Base-by-base conservation (phyloP, 352 stramenopile species). In the Stephanocyclus meneghinianus region DNA sequence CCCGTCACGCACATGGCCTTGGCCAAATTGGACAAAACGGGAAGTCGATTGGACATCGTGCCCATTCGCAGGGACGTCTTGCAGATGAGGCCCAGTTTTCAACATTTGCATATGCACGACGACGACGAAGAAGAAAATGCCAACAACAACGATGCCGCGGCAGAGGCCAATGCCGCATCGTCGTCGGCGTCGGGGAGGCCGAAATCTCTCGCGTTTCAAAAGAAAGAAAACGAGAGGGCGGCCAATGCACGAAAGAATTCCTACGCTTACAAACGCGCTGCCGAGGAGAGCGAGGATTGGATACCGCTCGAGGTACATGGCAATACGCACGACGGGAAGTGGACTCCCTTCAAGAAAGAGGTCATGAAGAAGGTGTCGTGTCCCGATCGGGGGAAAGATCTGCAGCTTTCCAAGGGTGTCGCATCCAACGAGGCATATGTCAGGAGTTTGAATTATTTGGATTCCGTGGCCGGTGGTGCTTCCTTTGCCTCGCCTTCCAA, bases 1-100 rank as follows among this genome's bases (percentile, higher is more conserved):
- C 62, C 90, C 11, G 59, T 75, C 32, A 93, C 88, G 13, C 86
- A 93, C 65, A 87, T 93, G 83, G 86, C 81, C 0, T 64, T 93
- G 71, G 88, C 82, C 9, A 87, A 88, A 64, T 57, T 93, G 1
- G 55, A 70, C 47, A 64, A 60, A 11, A 50, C 44, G 29, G 80
- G 71, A 6, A 76, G 26, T 11, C 18, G 62, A 13, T 59, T 93
- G 35, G 77, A 92, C 68, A 55, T 93, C 11, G 53, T 91, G 6
- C 87, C 89, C 1, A 55, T 93, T 0, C 51, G 30, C 16, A 64
- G 50, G 5, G 37, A 71, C 30, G 88, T 91, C 10, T 55, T 82
- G n/a, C 89, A 93, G 70, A 91, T 93, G 85, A 79, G 87, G 69
- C 89, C 89, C 15, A 87, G 53, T 40, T 92, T 92, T 72, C 5